Base-by-base conservation (phyloP, 495 filamentous ascomycete genomes). In the Paragyromitra xinjiangensis region DNA sequence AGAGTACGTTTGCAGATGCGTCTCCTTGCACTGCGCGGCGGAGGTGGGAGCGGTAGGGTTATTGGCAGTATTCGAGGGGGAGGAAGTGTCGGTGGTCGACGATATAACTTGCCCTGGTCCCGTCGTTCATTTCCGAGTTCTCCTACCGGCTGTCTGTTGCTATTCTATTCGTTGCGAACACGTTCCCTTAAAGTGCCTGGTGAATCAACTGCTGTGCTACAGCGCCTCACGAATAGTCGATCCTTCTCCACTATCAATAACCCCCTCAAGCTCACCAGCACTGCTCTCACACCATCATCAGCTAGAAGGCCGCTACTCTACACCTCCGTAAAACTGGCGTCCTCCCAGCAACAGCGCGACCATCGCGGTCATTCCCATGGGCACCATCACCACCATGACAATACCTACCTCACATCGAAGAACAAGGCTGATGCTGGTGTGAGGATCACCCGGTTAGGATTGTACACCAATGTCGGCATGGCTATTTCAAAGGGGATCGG, bases 381-480 rank as follows among this genome's bases (percentile, higher is more conserved):
- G 73, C 87, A 88, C 74, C 90, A 92, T 83, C 90, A 92, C 84
- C 92, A 94, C 80, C 90, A 92, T 80, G 90, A 93, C 83, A 97
- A 94, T 86, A 89, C 90, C 39, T 98, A 95, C 83, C 88, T 99
- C 37, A 93, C 90, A 4, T 97, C 94, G 0, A 87, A 86, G 44
- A 94, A 99, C 85, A 97, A 93, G 84, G 90, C 91, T 55, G 96
- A 99, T 84, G 92, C 95, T 22, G 95, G 94, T 70, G 95, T 99
- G 72, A 90, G 93, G 65, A 99, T 99, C 70, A 99, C 95, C 39
- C 89, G 95, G 65, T 90, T 98, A 81, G 95, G 95, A 7, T 88
- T 99, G 45, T 91, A 92, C 80, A 93, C 94, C 69, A 99, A 99
- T 82, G 88, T 98, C 2, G 88, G 90, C 77, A 98, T 99, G 95